These are phyloP conservation scores for Paracamarosporium sp. DNA, from an alignment of 2,329 filamentous ascomycete species.

Conservation along the genomic window DNA sequence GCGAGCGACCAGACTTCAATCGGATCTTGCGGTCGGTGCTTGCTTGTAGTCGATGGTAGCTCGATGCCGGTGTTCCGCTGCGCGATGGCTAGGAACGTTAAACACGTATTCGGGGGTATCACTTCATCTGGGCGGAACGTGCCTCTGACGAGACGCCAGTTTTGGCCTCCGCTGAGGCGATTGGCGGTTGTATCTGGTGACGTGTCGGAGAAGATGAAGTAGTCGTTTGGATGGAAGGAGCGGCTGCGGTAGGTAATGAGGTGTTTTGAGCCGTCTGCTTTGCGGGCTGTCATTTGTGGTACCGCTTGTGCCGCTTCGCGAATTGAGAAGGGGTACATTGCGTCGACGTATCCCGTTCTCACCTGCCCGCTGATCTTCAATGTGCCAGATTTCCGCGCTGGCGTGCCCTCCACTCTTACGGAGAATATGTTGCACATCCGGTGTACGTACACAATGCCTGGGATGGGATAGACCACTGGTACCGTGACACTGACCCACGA, in stretches of 20 bases:
- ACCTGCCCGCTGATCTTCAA: constrained; percentile 20
- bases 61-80: constrained; percentile 14
- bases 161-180: neutral
- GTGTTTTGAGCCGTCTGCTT: neutral
- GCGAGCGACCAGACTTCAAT: constrained; percentile 16
- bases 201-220: constrained; percentile 23
- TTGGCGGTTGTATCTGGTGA: constrained; percentile 4
- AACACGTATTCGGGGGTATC: constrained; percentile 17
- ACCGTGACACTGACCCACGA: constrained; percentile 28
- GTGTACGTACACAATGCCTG: constrained; percentile 13
- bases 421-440: constrained; percentile 20
- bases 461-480: constrained; percentile 21
- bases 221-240: constrained; percentile 17
- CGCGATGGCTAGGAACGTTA: constrained; percentile 31
- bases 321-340: constrained; percentile 26
- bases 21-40: constrained; percentile 11
- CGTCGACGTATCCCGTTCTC: constrained; percentile 23
- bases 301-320: constrained; percentile 12
- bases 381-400: constrained; percentile 13
- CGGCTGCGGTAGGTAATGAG: constrained; percentile 16
- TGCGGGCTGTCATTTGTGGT: constrained; percentile 15
- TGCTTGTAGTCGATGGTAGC: neutral
- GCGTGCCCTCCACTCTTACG: constrained; percentile 10
- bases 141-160: constrained; percentile 23
- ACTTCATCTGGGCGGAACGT: constrained; percentile 28